phyloP scores from a whole-genome alignment of 2,329 filamentous ascomycete genomes.

The Colletotrichum sp. region DNA sequence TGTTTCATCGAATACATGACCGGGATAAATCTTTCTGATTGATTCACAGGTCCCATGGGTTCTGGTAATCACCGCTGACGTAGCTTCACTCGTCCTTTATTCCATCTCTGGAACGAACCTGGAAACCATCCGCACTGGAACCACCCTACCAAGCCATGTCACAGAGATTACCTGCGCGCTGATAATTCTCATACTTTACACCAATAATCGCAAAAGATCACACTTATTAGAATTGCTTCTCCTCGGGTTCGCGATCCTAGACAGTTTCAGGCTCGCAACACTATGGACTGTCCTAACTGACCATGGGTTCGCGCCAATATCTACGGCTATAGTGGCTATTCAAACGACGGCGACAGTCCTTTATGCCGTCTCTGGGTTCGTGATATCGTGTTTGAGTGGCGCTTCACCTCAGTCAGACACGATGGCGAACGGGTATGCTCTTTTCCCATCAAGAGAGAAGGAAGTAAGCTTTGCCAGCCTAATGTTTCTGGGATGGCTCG shows the following conservation, averaged over 20 bases:
- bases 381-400: background rate
- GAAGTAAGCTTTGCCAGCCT: background rate
- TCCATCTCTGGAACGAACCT: background rate
- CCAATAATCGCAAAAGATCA: background rate
- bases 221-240: background rate
- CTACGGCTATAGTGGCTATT: background rate
- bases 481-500: background rate
- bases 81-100: background rate
- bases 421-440: background rate
- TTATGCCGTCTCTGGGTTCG: background rate
- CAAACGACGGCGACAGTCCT: background rate
- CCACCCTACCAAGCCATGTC: background rate
- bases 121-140: background rate
- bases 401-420: background rate
- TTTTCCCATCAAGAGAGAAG: background rate
- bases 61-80: background rate
- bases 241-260: background rate
- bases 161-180: background rate
- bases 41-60: background rate
- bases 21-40: background rate
- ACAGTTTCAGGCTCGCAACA: background rate
- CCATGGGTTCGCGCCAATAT: background rate
- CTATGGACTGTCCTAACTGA: background rate
- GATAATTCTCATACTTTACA: background rate
- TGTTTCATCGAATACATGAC: background rate